phyloP scores from a whole-genome alignment of 106 monocot species.

The Acorus gramineus region DNA sequence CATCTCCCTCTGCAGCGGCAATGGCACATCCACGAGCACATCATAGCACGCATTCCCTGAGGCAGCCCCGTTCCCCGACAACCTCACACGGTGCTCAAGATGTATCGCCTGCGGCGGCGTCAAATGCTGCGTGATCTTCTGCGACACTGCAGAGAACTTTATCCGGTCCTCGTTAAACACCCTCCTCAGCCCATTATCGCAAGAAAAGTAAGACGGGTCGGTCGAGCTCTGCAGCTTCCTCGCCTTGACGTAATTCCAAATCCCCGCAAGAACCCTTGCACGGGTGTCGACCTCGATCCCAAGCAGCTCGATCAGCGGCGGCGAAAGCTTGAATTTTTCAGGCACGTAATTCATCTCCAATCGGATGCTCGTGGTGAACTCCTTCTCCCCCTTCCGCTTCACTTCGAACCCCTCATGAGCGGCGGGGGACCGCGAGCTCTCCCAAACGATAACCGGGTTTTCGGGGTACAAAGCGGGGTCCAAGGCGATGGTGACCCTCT shows the following conservation, averaged over 20 bases:
- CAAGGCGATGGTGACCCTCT: slow-evolving; percentile 51
- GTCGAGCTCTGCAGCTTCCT: slow-evolving; percentile 87
- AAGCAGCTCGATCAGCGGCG: slow-evolving; percentile 59
- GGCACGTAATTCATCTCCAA: slow-evolving; percentile 89
- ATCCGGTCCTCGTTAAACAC: slow-evolving; percentile 90
- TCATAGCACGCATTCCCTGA: slow-evolving; percentile 78
- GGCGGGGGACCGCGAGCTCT: slow-evolving; percentile 54
- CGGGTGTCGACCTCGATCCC: slow-evolving; percentile 89
- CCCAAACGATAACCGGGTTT: slow-evolving; percentile 76
- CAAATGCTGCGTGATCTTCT: slow-evolving; percentile 93
- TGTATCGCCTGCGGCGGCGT: slow-evolving; percentile 64
- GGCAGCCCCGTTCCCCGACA: slow-evolving; percentile 51
- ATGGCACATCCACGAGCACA: slow-evolving; percentile 81
- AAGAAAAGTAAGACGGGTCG: slow-evolving; percentile 76
- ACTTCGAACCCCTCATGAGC: slow-evolving; percentile 91
- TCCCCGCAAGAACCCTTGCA: slow-evolving; percentile 67
- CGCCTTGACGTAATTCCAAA: slow-evolving; percentile 96
- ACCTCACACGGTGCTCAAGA: slow-evolving; percentile 64
- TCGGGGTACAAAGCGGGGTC: slow-evolving; percentile 78
- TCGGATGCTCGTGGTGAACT: slow-evolving; percentile 55
- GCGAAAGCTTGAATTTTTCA: slow-evolving; percentile 82
- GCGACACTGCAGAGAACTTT: slow-evolving; percentile 81
- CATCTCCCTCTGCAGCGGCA: slow-evolving; percentile 93
- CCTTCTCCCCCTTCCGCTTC: slow-evolving; percentile 86
- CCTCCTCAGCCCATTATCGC: slow-evolving; percentile 70